Conservation (phyloP, 2,329 filamentous ascomycete species). For the Epichloe gansuensis region DNA sequence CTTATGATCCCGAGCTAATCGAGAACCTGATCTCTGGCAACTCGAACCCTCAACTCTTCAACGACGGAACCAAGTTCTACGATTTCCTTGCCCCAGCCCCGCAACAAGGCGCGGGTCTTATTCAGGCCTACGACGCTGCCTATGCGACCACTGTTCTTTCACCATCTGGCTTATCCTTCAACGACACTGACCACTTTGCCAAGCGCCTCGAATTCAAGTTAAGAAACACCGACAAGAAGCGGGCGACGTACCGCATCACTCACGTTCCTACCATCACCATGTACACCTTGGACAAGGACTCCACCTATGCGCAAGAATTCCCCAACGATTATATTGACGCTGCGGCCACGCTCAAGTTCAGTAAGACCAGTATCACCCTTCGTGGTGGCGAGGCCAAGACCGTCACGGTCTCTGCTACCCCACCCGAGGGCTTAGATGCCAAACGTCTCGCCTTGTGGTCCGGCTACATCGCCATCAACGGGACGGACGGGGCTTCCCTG, state of each 20-base stretch:
- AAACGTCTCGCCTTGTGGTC: slow-evolving; percentile 8
- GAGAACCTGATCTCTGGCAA: slow-evolving; percentile 38
- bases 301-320: slow-evolving; percentile 28
- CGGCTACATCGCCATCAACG: slow-evolving; percentile 15
- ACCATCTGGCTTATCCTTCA: slow-evolving; percentile 48
- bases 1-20: slow-evolving; percentile 35
- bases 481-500: slow-evolving; percentile 25
- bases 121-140: slow-evolving; percentile 48
- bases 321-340: slow-evolving; percentile 31
- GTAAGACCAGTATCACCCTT: slow-evolving; percentile 5
- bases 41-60: slow-evolving; percentile 36
- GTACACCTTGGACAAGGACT: slow-evolving; percentile 31
- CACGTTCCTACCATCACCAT: slow-evolving; percentile 39
- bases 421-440: slow-evolving; percentile 4
- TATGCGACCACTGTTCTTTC: slow-evolving; percentile 40
- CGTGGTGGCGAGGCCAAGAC: slow-evolving; percentile 3
- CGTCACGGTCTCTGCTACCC: slow-evolving; percentile 4
- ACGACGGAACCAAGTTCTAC: slow-evolving; percentile 26
- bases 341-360: slow-evolving; percentile 22
- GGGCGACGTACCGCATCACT: slow-evolving; percentile 39
- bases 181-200: slow-evolving; percentile 47
- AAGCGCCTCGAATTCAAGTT: slow-evolving; percentile 40
- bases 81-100: slow-evolving; percentile 38
- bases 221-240: slow-evolving; percentile 36
- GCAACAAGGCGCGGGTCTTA: slow-evolving; percentile 48